Base-by-base conservation (phyloP, 2,329 filamentous ascomycete genomes). In the Sporothrix pseudoabietina region DNA sequence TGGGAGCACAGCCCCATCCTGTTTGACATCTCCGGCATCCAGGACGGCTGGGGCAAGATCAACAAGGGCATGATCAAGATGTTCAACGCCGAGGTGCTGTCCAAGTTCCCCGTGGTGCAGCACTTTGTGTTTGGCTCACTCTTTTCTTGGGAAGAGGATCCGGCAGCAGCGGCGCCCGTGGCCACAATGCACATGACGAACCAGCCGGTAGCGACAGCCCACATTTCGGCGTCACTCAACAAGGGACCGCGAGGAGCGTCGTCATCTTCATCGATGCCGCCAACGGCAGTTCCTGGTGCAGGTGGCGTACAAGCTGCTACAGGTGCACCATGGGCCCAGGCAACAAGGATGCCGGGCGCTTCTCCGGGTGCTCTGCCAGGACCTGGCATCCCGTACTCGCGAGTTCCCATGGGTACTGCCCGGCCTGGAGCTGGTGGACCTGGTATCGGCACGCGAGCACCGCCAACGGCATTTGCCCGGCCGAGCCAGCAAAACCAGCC, bases 11-110 rank as follows among this genome's bases (percentile, higher is more conserved):
- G 94, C 76, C 95, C 95, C 0, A 95, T 97, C 77, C 84, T 99
- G 14, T 99, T 92, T 80, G 94, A 99, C 81, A 94, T 99, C 57
- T 97, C 94, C 0, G 96, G 96, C 12, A 92, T 99, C 76, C 90
- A 89, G 77, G 91, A 91, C 73, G 93, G 96, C n/a, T 99, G 96
- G 96, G 96, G 92, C 49, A 99, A 99, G 85, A 97, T 99, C 79
- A 98, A 99, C 82, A 94, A 94, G 85, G 96, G 96, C 70, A 98
- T 99, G 96, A 89, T 99, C 78, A 99, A 98, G 83, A 99, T 99
- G 96, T 99, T 95, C 84, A 94, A 97, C 77, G 96, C 93, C 22
- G 96, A 99, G 83, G 96, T 99, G 3, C 85, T 99, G 16, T 93
- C 92, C 54, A 99, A 99, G 81, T 98, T 98, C 79, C 96, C 96